These are phyloP conservation scores for Debaryomyces maramus DNA, from an alignment of 805 yeast species.

Conservation along the genomic window DNA sequence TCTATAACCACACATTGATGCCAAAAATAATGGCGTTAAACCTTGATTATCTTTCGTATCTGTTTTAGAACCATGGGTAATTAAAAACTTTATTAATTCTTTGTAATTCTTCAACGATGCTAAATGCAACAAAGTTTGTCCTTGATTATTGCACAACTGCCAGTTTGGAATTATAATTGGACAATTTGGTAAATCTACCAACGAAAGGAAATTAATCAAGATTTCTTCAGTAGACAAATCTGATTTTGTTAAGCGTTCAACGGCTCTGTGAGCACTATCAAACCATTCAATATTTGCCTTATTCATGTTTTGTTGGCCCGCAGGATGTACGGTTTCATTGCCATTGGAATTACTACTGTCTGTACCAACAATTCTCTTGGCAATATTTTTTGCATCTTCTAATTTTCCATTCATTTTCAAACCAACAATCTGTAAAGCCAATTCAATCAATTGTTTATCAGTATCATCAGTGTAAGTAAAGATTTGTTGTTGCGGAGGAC, in stretches of 20 bases:
- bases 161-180: slow-evolving; percentile 66
- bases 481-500: slow-evolving; percentile 43
- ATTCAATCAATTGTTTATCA: slow-evolving; percentile 89
- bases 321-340: slow-evolving; percentile 10
- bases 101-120: slow-evolving; percentile 75
- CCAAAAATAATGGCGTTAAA: slow-evolving; percentile 84
- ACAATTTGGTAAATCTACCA: slow-evolving; percentile 67
- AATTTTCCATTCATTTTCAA: slow-evolving; percentile 93
- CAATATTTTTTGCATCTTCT: slow-evolving; percentile 93
- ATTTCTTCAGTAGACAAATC: slow-evolving; percentile 50
- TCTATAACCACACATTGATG: slow-evolving; percentile 72
- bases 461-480: slow-evolving; percentile 95
- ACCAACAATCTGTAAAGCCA: slow-evolving; percentile 95
- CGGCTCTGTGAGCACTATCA: slow-evolving; percentile 52
- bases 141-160: slow-evolving; percentile 77
- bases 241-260: slow-evolving; percentile 46
- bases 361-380: slow-evolving; percentile 82
- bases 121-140: slow-evolving; percentile 86
- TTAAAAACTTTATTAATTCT: slow-evolving; percentile 59
- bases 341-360: slow-evolving; percentile 33
- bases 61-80: slow-evolving; percentile 65
- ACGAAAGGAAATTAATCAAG: slow-evolving; percentile 48
- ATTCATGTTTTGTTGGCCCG: slow-evolving; percentile 10
- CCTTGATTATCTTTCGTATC: slow-evolving; percentile 80
- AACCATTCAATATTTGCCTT: slow-evolving; percentile 46